phyloP scores from a whole-genome alignment of 2,329 filamentous ascomycete genomes.

The Nigrospora oryzae region DNA sequence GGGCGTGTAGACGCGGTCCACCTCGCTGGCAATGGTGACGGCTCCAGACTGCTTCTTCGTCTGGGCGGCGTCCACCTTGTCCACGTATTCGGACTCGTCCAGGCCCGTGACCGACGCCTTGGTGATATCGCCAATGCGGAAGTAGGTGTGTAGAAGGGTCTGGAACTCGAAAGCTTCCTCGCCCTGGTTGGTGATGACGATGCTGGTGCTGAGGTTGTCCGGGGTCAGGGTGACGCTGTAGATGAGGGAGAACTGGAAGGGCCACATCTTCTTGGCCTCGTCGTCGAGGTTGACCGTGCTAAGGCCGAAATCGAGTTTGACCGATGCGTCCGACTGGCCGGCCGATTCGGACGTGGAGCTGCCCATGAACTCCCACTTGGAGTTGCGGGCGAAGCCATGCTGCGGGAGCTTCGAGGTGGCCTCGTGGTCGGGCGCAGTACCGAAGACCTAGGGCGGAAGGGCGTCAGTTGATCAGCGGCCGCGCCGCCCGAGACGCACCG shows the following conservation, averaged over 20 bases:
- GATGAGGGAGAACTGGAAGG: slow-evolving; percentile 78
- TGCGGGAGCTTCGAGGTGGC: slow-evolving; percentile 76
- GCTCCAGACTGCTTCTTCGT: slow-evolving; percentile 56
- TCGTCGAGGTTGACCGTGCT: slow-evolving; percentile 63
- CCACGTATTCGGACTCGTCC: slow-evolving; percentile 65
- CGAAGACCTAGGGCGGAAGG: slow-evolving; percentile 60
- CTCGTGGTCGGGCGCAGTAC: slow-evolving; percentile 66
- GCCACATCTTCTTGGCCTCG: slow-evolving; percentile 66
- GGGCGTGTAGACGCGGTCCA: slow-evolving; percentile 81
- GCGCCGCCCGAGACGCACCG: too few relatives aligned
- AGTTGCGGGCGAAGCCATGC: slow-evolving; percentile 89
- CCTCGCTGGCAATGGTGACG: slow-evolving; percentile 67
- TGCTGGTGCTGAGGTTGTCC: slow-evolving; percentile 66
- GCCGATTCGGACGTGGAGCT: slow-evolving; percentile 65
- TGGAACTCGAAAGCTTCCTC: slow-evolving; percentile 81
- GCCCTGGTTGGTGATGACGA: slow-evolving; percentile 87
- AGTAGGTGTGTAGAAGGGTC: slow-evolving; percentile 84
- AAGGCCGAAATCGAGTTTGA: slow-evolving; percentile 95
- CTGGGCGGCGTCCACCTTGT: slow-evolving; percentile 67
- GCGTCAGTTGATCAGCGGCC: too few relatives aligned
- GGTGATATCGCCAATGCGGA: slow-evolving; percentile 75
- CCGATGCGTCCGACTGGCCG: slow-evolving; percentile 49
- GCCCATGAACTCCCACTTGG: slow-evolving; percentile 88
- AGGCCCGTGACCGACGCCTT: slow-evolving; percentile 68
- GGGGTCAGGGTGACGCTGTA: slow-evolving; percentile 84